Base-by-base conservation (phyloP, 2,329 filamentous ascomycete species). In the Ascochyta viciae-villosae region DNA sequence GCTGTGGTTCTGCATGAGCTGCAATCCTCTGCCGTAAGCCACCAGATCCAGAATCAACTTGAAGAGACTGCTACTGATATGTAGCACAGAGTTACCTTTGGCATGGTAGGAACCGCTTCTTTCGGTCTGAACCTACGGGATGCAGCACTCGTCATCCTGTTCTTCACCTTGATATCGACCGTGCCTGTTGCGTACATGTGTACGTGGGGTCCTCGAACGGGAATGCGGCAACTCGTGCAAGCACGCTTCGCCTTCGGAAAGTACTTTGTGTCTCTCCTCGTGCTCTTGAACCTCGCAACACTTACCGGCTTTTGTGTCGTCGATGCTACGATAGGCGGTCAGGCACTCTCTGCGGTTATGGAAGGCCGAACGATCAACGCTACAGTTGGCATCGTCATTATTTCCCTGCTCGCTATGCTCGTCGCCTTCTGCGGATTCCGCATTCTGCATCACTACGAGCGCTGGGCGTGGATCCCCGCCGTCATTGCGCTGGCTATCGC, bases 151-250 rank as follows among this genome's bases (percentile, higher is more conserved):
- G 76, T 88, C 29, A 88, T 89, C 42, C 68, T 89, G 41, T 89
- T 89, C 76, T 88, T 89, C 72, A 82, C 80, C 10, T 70, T 88
- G 16, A 61, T 87, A 24, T 83, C 82, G 1, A 82, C 82, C 0
- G 56, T 81, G 6, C 76, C 82, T 0, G 82, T 85, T 0, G 85
- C 83, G 3, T 87, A 83, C 63, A 75, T 88, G 24, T 81, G 81
- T 38, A 86, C 82, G 0, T 73, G 87, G 46, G 85, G 86, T 0
- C 84, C 86, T 4, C 83, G 82, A 71, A 87, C 85, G 9, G 87
- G 86, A 38, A 83, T 89, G 80, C 80, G 86, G 15, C 86, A 88
- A 71, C 86, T 89, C 80, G 82, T 89, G 7, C 85, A 87, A 62
- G 86, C 87, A 4, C 79, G 87, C 22, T 89, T 83, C 70, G 83